These are phyloP conservation scores for Ogataea naganishii DNA, from an alignment of 805 yeast genomes.

Conservation along the genomic window DNA sequence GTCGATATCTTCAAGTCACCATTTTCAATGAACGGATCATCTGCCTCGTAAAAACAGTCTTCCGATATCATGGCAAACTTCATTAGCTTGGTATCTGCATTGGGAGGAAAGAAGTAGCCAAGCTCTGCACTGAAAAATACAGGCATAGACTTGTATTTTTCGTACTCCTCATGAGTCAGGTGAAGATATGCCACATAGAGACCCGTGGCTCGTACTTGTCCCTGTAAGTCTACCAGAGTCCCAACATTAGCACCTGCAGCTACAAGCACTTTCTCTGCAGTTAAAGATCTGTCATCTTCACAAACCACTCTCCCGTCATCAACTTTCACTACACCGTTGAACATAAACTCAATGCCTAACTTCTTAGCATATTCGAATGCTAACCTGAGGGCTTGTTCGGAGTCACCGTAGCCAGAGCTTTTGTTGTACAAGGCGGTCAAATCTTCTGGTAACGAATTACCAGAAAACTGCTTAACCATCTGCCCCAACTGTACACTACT, in stretches of 20 bases:
- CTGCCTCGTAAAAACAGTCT: conserved; percentile 12
- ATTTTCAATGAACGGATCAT: conserved; percentile 22
- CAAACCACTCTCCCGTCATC: conserved; percentile 6
- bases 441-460: conserved; percentile 9
- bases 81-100: conserved; percentile 22
- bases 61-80: conserved; percentile 28
- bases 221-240: conserved; percentile 19
- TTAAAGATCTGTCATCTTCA: conserved; percentile 16
- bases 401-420: conserved; percentile 21
- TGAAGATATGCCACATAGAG: conserved; percentile 28
- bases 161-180: conserved; percentile 26
- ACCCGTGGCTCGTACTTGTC: conserved; percentile 28
- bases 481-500: conserved; percentile 10
- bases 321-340: conserved; percentile 9
- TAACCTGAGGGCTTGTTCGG: conserved; percentile 17
- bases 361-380: conserved; percentile 10
- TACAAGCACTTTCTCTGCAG: conserved; percentile 24
- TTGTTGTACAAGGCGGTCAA: conserved; percentile 14
- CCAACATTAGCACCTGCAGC: conserved; percentile 31
- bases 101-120: conserved; percentile 43
- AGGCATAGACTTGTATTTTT: conserved; percentile 28
- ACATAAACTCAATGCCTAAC: conserved; percentile 13
- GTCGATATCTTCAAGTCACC: conserved; percentile 8
- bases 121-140: conserved; percentile 31
- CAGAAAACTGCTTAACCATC: conserved; percentile 12